Evolutionary conservation across 345 rosid genomes (phyloP), one percentile per base, ranked within the genome.

Genomic region (Reutealis trisperma): DNA sequence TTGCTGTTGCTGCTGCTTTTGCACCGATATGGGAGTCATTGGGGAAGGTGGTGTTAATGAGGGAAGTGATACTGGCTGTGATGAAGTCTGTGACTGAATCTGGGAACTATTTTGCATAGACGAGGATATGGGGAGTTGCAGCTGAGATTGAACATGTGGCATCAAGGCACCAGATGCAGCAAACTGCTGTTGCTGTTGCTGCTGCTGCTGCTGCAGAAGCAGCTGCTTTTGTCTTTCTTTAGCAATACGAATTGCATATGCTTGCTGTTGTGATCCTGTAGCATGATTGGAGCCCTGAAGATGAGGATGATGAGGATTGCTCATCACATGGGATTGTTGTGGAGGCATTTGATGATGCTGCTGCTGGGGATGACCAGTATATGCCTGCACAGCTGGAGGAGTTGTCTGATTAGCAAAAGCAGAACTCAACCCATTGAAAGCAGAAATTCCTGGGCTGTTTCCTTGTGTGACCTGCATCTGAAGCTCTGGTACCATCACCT

Each of bases 141-240:
- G 59, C 77, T 78, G 92, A 75, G 90, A 81, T 76, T 91, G 94
- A 61, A 81, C 86, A 67, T 89, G 96, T 14, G 92, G 84, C 90
- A 87, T 79, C 78, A 83, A 73, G 73, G 87, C 71, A 73, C 89
- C 79, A 72, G 97, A 89, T 75, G 90, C 84, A 74, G 90, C 79
- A 80, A 87, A 79, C 77, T 89, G 97, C 77, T 88, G 89, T 67
- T 87, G 91, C 2, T 82, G 79, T 67, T 72, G 85, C 59, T 82
- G 87, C 49, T 80, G 91, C 70, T 89, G 92, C 69, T 88, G 96
- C 78, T 89, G 92, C 84, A 91, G 77, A 84, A 75, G 86, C 63
- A 88, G 89, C 83, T 93, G 97, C 80, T 91, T 85, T 73, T 90
- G 95, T 89, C 97, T 89, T 76, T 90, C 96, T 78, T 89, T 89